These are phyloP conservation scores for Blastocystis sp. DNA, from an alignment of 352 stramenopile species.

Conservation along the genomic window DNA sequence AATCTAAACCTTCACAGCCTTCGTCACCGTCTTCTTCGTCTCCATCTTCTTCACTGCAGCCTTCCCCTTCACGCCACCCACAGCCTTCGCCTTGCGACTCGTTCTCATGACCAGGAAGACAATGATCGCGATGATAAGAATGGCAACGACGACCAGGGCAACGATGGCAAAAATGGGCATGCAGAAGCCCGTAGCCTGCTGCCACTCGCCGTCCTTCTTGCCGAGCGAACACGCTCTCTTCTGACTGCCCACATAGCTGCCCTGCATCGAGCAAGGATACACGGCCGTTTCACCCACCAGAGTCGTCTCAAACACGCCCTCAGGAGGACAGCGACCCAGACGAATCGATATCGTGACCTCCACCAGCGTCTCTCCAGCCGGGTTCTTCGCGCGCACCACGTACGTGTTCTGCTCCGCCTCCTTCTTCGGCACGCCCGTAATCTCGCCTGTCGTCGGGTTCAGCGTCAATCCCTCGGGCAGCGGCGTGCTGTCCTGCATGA, in stretches of 20 bases:
- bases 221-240: conserved; percentile 4
- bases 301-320: conserved; percentile 16
- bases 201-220: conserved; percentile 12
- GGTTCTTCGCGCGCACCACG: conserved; percentile 13
- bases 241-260: conserved; percentile 26
- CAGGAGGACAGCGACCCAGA: not conserved
- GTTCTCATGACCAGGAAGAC: not conserved
- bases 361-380: not conserved
- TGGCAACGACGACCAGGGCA: conserved; percentile 12
- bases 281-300: not conserved
- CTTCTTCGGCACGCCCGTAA: conserved; percentile 10
- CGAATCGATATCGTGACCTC: not conserved
- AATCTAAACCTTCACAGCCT: conserved; percentile 55
- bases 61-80: conserved; percentile 45
- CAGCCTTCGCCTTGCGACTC: not conserved
- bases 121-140: conserved; percentile 44
- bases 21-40: not conserved
- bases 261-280: conserved; percentile 5
- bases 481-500: not conserved
- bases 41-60: not conserved
- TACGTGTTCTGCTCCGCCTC: not conserved
- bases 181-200: conserved; percentile 14
- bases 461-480: conserved; percentile 34
- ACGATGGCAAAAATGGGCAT: conserved; percentile 16
- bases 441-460: not conserved